A percentile compares a stretch with the other conserved stretches of the same genome.
Evolutionary conservation across 306 rosid species (phyloP).

Genomic region (Cicer judaicum): DNA sequence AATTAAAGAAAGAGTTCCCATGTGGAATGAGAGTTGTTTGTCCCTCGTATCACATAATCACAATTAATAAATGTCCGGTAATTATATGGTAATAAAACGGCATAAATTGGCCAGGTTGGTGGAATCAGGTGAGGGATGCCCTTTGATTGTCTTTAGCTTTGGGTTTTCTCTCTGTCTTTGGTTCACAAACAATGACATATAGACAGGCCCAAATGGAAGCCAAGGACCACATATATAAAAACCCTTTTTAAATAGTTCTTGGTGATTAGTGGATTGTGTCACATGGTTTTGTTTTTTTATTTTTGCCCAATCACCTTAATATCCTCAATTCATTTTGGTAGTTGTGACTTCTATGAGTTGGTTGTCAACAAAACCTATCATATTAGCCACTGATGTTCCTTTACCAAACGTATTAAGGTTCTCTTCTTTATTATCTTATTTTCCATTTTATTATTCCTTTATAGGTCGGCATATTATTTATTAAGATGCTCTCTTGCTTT

Average conservation of each 20-base stretch:
- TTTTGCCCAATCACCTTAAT: conserved; percentile 40
- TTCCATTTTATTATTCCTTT: conserved; percentile 31
- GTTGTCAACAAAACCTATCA: conserved; percentile 46
- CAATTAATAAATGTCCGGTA: conserved; percentile 44
- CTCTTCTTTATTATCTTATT: conserved; percentile 36
- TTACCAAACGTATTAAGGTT: conserved; percentile 51
- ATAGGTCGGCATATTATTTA: not conserved
- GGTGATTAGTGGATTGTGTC: conserved; percentile 51
- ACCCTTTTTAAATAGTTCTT: conserved; percentile 41
- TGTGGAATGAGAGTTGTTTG: conserved; percentile 53
- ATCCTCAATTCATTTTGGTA: conserved; percentile 50
- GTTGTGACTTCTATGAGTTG: conserved; percentile 51
- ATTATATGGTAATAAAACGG: conserved; percentile 43
- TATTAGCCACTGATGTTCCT: conserved; percentile 40
- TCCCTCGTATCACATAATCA: conserved; percentile 53
- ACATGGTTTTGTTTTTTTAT: conserved; percentile 62
- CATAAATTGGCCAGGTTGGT: conserved; percentile 61
- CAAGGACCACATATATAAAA: conserved; percentile 61
- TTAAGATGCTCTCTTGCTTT: conserved; percentile 35
- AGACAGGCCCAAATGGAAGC: conserved; percentile 55
- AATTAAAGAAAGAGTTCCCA: conserved; percentile 51
- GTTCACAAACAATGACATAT: conserved; percentile 65
- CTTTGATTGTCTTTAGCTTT: conserved; percentile 77
- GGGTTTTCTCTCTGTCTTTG: conserved; percentile 69
- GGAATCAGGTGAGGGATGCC: conserved; percentile 66